Evolutionary conservation across 352 stramenopile species (phyloP).

Genomic region (Sclerospora graminicola): DNA sequence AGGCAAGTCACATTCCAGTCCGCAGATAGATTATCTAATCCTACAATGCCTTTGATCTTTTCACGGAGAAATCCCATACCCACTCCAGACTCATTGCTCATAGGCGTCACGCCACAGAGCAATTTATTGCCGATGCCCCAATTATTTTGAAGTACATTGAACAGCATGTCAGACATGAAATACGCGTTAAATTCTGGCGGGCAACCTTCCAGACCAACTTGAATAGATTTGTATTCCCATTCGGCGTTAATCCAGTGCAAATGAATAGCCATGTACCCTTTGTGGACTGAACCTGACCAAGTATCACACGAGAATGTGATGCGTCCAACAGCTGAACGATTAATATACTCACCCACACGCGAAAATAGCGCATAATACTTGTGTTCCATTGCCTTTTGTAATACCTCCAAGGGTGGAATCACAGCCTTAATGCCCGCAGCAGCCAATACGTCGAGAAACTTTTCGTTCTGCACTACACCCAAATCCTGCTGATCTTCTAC

Average conservation of each 20-base stretch:
- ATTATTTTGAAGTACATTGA: conserved; percentile 71
- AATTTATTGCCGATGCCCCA: conserved; percentile 65
- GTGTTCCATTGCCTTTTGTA: conserved; percentile 62
- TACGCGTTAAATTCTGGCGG: conserved; percentile 60
- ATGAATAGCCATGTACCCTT: conserved; percentile 67
- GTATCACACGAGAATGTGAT: conserved; percentile 76
- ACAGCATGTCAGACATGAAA: conserved; percentile 71
- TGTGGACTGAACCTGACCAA: conserved; percentile 58
- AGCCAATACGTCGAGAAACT: conserved; percentile 57
- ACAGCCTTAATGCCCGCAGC: conserved; percentile 34
- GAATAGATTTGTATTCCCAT: conserved; percentile 79
- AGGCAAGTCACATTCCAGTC: conserved; percentile 72
- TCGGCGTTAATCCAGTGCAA: conserved; percentile 79
- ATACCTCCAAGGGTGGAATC: conserved; percentile 35
- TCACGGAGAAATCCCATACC: conserved; percentile 70
- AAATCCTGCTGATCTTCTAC: conserved; percentile 63
- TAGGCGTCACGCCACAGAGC: conserved; percentile 58
- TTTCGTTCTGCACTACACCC: conserved; percentile 50
- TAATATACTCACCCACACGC: conserved; percentile 63
- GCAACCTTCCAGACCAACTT: conserved; percentile 63
- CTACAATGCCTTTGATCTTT: conserved; percentile 71
- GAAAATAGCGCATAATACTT: conserved; percentile 67
- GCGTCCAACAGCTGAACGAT: conserved; percentile 52
- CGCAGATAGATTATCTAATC: conserved; percentile 58
- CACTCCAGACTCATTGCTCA: conserved; percentile 45